Percentiles rank a stretch among this genome's conserved stretches.
These are phyloP conservation scores for Letharia lupina DNA, from an alignment of 495 filamentous ascomycete species.

Conservation along the genomic window DNA sequence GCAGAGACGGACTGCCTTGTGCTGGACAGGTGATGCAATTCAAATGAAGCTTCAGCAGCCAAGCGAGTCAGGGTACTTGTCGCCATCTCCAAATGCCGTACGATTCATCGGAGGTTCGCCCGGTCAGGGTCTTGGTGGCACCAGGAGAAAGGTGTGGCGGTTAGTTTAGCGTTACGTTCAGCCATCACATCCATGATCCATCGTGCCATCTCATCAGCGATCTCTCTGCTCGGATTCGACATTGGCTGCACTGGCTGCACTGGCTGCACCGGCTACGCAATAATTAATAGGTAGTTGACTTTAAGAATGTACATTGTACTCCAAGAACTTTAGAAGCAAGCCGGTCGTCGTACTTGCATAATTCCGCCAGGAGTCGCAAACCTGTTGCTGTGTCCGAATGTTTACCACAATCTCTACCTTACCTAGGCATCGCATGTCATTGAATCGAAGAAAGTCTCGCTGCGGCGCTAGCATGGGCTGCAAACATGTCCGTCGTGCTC, in stretches of 20 bases:
- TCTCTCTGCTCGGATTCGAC: background rate
- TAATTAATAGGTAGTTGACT: background rate
- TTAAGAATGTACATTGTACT: too few species aligned
- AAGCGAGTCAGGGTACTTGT: too few species aligned
- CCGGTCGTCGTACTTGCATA: background rate
- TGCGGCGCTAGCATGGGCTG: background rate
- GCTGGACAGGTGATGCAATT: background rate
- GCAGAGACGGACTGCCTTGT: background rate
- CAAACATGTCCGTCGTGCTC: background rate
- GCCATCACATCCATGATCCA: too few species aligned
- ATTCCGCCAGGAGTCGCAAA: background rate
- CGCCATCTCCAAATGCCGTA: too few species aligned
- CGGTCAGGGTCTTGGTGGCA: too few species aligned
- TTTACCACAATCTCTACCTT: background rate
- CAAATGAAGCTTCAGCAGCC: too few species aligned
- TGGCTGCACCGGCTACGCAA: too few species aligned
- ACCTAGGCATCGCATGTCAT: background rate
- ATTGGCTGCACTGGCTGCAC: too few species aligned
- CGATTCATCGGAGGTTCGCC: too few species aligned
- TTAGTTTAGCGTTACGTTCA: too few species aligned
- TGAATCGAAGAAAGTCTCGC: background rate
- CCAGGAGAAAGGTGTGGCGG: too few species aligned
- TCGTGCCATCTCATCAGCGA: background rate
- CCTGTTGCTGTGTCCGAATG: background rate
- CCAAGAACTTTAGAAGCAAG: background rate